A percentile compares a stretch with the other conserved stretches of the same genome.
Conservation (phyloP, 495 filamentous ascomycete genomes). For the Staphylotrichum tortipilum region DNA sequence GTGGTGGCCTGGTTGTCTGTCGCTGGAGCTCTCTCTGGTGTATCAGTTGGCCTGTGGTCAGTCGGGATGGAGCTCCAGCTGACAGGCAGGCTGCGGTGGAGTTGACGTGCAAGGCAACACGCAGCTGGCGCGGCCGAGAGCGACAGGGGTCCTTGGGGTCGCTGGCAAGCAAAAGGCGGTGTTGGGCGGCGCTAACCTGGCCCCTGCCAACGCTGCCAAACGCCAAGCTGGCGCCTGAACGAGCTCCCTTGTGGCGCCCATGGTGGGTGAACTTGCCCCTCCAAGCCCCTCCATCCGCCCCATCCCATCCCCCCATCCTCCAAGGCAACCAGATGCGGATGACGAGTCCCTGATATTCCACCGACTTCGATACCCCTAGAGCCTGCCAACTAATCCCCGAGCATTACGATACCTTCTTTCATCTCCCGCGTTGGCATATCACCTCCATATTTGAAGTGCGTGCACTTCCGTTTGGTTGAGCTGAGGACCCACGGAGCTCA, state of each 20-base stretch:
- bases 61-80: conserved; percentile 20
- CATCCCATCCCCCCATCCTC: background rate
- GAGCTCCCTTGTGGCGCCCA: no score
- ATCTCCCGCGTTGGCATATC: no score
- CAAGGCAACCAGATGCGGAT: background rate
- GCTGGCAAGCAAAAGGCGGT: conserved; percentile 20
- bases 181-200: conserved; percentile 15
- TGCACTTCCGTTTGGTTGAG: no score
- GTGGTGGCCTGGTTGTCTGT: conserved; percentile 8
- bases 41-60: background rate
- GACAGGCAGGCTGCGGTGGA: conserved; percentile 11
- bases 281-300: conserved; percentile 1
- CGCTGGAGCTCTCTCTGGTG: conserved; percentile 11
- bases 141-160: conserved; percentile 10
- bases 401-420: background rate
- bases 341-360: conserved; percentile 2
- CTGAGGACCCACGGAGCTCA: no score
- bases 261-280: conserved; percentile 9
- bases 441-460: no score
- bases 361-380: background rate
- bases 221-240: no score
- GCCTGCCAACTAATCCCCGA: background rate
- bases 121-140: conserved; percentile 31
- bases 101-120: conserved; percentile 32
- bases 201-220: conserved; percentile 1